Conservation (phyloP, 1,284 basidiomycete genomes). For the Ceratobasidium sp. region DNA sequence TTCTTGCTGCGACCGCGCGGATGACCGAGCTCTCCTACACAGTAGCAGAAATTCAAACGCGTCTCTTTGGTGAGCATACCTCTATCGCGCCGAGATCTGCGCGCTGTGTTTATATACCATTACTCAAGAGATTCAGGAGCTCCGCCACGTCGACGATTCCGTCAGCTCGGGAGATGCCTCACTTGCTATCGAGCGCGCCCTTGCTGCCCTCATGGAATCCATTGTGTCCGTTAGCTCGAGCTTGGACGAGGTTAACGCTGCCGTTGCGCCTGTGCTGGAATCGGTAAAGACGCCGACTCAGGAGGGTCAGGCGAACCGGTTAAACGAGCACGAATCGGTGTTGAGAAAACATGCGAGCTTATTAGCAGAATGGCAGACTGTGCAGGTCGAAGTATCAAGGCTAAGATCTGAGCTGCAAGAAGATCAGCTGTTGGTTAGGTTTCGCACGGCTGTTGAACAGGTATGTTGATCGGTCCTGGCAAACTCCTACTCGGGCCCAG, state of each 20-base stretch:
- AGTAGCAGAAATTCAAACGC: slow-evolving; percentile 85
- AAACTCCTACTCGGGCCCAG: neutral
- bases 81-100: slow-evolving; percentile 33
- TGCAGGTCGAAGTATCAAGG: slow-evolving; percentile 82
- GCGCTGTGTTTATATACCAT: slow-evolving; percentile 30
- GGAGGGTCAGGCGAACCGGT: slow-evolving; percentile 9
- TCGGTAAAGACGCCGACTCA: slow-evolving; percentile 62
- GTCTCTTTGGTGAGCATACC: slow-evolving; percentile 75
- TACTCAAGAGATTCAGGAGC: slow-evolving; percentile 78
- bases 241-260: slow-evolving; percentile 71
- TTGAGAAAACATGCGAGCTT: slow-evolving; percentile 76
- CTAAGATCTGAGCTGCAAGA: slow-evolving; percentile 92
- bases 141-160: slow-evolving; percentile 74
- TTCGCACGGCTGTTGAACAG: slow-evolving; percentile 89
- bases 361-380: slow-evolving; percentile 78
- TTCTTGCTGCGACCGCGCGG: slow-evolving; percentile 80
- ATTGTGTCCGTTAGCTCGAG: slow-evolving; percentile 77
- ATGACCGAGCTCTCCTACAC: slow-evolving; percentile 84
- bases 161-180: slow-evolving; percentile 60
- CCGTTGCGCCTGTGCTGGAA: slow-evolving; percentile 67
- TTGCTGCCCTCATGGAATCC: slow-evolving; percentile 81
- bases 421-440: slow-evolving; percentile 95
- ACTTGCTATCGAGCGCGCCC: slow-evolving; percentile 78
- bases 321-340: slow-evolving; percentile 63
- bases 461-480: slow-evolving; percentile 4